Evolutionary conservation across 1,284 basidiomycete species (phyloP).

Genomic region (Ganoderma meredithae): DNA sequence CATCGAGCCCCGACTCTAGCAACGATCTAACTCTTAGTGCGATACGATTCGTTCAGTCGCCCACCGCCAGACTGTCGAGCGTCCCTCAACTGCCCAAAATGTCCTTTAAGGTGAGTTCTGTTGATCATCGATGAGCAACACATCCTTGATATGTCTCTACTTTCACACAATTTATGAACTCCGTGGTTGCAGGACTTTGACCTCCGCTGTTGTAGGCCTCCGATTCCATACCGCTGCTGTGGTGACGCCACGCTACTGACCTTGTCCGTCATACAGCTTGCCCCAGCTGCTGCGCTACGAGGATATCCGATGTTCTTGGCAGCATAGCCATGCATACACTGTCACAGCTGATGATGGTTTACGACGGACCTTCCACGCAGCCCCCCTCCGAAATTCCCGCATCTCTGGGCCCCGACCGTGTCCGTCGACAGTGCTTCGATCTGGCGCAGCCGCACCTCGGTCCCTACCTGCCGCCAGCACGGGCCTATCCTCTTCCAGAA

Average conservation of each 20-base stretch:
- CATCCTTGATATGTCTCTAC: neutral
- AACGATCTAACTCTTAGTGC: neutral
- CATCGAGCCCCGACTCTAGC: neutral
- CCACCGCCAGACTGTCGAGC: neutral
- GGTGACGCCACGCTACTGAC: slow-evolving; percentile 1
- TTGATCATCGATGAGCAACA: neutral
- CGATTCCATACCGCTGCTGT: neutral
- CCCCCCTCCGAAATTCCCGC: slow-evolving; percentile 9
- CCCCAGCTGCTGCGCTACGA: neutral
- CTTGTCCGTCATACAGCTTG: too few relatives aligned
- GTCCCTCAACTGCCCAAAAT: neutral
- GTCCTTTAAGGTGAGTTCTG: neutral
- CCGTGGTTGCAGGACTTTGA: slow-evolving; percentile 9
- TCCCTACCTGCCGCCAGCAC: neutral
- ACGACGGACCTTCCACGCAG: neutral
- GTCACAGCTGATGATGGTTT: slow-evolving; percentile 3
- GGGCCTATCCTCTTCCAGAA: neutral
- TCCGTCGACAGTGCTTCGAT: neutral
- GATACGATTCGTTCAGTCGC: neutral
- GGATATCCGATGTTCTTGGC: slow-evolving; percentile 5
- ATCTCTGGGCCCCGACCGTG: neutral
- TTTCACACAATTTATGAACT: neutral
- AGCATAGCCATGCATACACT: slow-evolving; percentile 11
- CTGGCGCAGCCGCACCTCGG: neutral
- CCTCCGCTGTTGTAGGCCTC: slow-evolving; percentile 6